phyloP scores from a whole-genome alignment of 768 basidiomycete genomes.

The Hydnomerulius pinastri region DNA sequence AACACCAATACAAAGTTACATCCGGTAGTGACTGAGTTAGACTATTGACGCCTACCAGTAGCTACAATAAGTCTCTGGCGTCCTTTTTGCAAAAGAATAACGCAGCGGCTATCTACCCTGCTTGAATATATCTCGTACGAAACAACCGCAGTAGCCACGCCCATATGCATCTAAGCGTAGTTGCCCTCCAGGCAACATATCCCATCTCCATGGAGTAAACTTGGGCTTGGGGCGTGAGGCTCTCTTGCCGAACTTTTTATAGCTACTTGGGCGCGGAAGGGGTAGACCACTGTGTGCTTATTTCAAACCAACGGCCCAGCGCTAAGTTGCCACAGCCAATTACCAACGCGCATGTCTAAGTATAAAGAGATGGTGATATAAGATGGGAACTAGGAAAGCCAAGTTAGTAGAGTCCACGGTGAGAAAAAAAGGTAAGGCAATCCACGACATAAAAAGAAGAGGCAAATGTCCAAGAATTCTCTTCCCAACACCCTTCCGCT shows the following conservation, averaged over 20 bases:
- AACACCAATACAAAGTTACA: not conserved
- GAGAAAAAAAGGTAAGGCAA: not conserved
- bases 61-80: not conserved
- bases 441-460: conserved; percentile 7
- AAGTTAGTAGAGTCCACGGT: conserved; percentile 4
- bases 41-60: too few species aligned
- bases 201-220: too few species aligned
- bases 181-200: too few species aligned
- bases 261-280: too few species aligned
- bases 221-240: too few species aligned
- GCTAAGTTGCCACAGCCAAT: not conserved
- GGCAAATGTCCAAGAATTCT: not conserved
- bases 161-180: too few species aligned
- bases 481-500: not conserved
- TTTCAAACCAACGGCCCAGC: not conserved
- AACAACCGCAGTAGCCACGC: not conserved
- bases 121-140: not conserved
- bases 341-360: conserved; percentile 7
- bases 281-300: not conserved
- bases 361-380: conserved; percentile 6
- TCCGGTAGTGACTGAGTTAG: too few species aligned
- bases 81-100: not conserved
- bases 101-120: not conserved
- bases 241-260: not conserved
- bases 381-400: conserved; percentile 5